A percentile compares a stretch with the other conserved stretches of the same genome.
phyloP scores from a whole-genome alignment of 202 grass and related monocot genomes.

The Brachypodium distachyon region DNA sequence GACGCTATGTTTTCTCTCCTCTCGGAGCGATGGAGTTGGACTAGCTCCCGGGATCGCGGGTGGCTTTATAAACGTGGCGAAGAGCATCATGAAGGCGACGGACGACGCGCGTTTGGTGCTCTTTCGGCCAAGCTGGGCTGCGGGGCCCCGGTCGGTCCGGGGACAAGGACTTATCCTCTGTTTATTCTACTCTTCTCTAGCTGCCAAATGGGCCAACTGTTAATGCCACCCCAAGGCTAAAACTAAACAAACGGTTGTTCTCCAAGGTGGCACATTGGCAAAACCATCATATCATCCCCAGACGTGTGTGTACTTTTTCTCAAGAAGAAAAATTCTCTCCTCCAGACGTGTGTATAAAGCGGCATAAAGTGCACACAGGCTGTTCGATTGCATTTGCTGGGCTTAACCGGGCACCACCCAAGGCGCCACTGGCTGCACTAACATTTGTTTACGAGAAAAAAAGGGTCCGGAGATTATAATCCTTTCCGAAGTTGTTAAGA shows the following conservation, averaged over 20 bases:
- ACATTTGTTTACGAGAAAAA: neutral
- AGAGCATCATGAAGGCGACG: neutral
- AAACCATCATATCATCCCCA: neutral
- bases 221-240: neutral
- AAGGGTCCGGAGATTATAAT: neutral
- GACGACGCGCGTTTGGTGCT: neutral
- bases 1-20: neutral
- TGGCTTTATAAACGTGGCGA: slow-evolving; percentile 19
- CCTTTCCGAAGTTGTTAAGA: neutral
- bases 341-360: neutral
- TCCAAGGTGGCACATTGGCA: neutral
- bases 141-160: neutral
- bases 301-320: neutral
- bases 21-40: neutral
- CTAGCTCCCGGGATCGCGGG: neutral
- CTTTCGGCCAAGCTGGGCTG: neutral
- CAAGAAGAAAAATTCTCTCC: too few species aligned
- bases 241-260: neutral
- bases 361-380: neutral
- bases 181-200: neutral
- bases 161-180: neutral
- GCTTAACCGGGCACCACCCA: neutral
- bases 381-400: slow-evolving; percentile 20
- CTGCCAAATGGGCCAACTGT: slow-evolving; percentile 19
- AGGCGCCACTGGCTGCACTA: slow-evolving; percentile 5